phyloP scores from a whole-genome alignment of 371 early-diverging fungal species.

The Zopfochytrium polystomum region DNA sequence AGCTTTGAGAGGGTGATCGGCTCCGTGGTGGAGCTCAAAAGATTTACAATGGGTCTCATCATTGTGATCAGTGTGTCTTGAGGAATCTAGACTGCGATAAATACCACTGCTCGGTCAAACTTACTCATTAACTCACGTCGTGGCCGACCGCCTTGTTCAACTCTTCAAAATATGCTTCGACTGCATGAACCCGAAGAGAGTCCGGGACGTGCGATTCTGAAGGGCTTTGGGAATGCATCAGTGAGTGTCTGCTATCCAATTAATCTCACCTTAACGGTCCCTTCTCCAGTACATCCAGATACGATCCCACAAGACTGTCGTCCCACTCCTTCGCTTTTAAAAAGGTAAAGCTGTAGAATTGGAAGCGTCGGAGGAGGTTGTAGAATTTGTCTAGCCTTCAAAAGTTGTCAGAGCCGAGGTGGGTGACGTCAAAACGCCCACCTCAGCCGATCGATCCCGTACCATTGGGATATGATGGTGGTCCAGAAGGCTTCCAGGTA shows the following conservation, averaged over 20 bases:
- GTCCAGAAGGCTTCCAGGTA: conserved; percentile 82
- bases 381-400: conserved; percentile 81
- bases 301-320: conserved; percentile 54
- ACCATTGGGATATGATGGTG: conserved; percentile 80
- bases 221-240: conserved; percentile 45
- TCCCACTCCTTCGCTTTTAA: conserved; percentile 69
- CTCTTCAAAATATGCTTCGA: conserved; percentile 80
- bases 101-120: no score
- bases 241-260: neutral
- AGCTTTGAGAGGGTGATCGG: no score
- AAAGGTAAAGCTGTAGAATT: conserved; percentile 63
- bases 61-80: no score
- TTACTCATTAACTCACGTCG: conserved; percentile 35
- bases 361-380: conserved; percentile 72
- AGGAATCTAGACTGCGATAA: no score
- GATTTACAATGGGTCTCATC: no score
- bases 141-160: conserved; percentile 63
- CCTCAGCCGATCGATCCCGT: conserved; percentile 81
- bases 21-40: no score
- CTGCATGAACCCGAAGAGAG: conserved; percentile 72
- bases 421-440: conserved; percentile 18
- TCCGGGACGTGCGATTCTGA: conserved; percentile 66
- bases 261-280: conserved; percentile 68
- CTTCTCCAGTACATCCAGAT: conserved; percentile 57
- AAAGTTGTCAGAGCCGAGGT: no score